These are phyloP conservation scores for Hirsutella thompsonii DNA, from an alignment of 2,329 filamentous ascomycete genomes.

Conservation along the genomic window DNA sequence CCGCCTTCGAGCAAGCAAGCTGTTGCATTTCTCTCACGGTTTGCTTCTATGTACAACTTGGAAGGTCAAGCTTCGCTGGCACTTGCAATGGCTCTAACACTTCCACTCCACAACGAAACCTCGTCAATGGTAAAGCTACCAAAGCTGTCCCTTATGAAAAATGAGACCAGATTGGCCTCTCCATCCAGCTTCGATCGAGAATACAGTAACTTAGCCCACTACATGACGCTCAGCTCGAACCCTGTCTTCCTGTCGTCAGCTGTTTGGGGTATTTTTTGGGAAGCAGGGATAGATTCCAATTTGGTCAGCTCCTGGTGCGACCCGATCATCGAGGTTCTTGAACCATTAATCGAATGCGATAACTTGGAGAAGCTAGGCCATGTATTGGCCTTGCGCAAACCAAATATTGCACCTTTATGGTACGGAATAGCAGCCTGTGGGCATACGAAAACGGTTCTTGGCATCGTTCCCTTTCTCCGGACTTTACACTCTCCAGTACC, in stretches of 20 bases:
- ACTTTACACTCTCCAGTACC: conserved; percentile 2
- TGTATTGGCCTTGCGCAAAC: conserved; percentile 1
- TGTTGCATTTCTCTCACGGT: conserved; percentile 1
- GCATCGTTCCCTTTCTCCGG: conserved; percentile 2
- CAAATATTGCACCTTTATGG: conserved; percentile 2
- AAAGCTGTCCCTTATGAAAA: neutral
- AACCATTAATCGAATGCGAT: conserved; percentile 1
- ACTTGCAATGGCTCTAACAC: conserved; percentile 3
- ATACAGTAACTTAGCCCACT: conserved; percentile 1
- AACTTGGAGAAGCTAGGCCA: neutral
- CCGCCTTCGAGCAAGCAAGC: conserved; percentile 3
- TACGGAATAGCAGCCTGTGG: conserved; percentile 4
- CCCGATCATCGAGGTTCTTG: conserved; percentile 2
- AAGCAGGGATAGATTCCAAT: conserved; percentile 1
- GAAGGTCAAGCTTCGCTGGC: conserved; percentile 1
- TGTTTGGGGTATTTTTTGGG: conserved; percentile 3
- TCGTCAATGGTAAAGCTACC: conserved; percentile 1
- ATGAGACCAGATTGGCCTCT: neutral
- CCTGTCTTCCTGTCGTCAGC: conserved; percentile 3
- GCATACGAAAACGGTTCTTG: conserved; percentile 1
- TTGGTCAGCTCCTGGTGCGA: conserved; percentile 3
- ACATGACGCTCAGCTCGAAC: conserved; percentile 3
- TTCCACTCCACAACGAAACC: conserved; percentile 2
- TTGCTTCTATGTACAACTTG: conserved; percentile 3
- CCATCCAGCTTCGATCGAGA: conserved; percentile 1